These are phyloP conservation scores for Starmerella stellata DNA, from an alignment of 805 yeast genomes.

Conservation along the genomic window DNA sequence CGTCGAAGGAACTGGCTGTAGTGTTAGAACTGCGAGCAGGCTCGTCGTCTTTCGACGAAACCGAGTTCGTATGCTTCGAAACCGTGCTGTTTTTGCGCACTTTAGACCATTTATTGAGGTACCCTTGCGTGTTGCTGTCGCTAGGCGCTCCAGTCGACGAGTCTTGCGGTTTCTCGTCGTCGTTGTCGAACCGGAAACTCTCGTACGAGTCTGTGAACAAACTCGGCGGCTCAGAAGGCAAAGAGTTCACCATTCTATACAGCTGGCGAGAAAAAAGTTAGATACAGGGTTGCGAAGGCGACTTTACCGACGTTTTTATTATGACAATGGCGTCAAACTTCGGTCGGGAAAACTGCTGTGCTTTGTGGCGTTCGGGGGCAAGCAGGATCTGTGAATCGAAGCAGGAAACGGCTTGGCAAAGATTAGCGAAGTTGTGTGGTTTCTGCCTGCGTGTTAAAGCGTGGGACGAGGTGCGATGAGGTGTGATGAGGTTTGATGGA, in stretches of 20 bases:
- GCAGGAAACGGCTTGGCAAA: too few relatives aligned
- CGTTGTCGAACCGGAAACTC: slow-evolving; percentile 12
- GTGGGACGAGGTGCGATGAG: too few relatives aligned
- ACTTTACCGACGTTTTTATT: too few relatives aligned
- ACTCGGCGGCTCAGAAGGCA: neutral
- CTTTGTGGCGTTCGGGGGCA: too few relatives aligned
- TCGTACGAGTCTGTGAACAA: slow-evolving; percentile 9
- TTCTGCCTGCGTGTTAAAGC: too few relatives aligned
- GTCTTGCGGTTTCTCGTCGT: slow-evolving; percentile 1
- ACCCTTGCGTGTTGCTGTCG: slow-evolving; percentile 1
- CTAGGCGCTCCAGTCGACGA: neutral
- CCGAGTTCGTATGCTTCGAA: neutral
- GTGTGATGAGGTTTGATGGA: too few relatives aligned
- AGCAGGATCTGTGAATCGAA: too few relatives aligned
- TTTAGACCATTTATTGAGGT: slow-evolving; percentile 2
- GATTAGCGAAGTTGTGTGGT: too few relatives aligned
- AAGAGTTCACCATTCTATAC: neutral
- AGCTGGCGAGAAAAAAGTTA: neutral
- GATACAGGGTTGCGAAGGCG: too few relatives aligned
- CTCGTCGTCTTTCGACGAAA: neutral
- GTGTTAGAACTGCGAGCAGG: neutral
- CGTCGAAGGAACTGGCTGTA: neutral
- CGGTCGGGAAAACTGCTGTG: too few relatives aligned
- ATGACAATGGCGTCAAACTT: too few relatives aligned
- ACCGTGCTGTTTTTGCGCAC: neutral